Conservation (phyloP, 306 rosid genomes). For the Corylus americana region DNA sequence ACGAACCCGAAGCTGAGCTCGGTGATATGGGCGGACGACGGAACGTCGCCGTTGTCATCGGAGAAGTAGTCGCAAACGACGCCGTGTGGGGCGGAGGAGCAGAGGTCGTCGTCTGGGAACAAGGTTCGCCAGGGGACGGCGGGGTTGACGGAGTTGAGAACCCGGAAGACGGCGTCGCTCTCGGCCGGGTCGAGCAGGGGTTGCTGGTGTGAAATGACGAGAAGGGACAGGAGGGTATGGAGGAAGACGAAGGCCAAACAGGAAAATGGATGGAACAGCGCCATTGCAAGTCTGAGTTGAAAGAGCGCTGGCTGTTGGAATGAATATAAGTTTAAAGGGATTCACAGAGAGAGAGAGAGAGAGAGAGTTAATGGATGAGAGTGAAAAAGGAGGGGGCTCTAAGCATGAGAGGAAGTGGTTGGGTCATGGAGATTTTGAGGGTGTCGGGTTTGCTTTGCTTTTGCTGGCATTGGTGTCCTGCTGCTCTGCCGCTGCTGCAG, state of each 20-base stretch:
- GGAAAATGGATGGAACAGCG: conserved; percentile 1
- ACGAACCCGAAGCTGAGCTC: conserved; percentile 73
- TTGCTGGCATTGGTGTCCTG: neutral
- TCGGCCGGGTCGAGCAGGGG: conserved; percentile 40
- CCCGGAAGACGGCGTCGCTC: conserved; percentile 45
- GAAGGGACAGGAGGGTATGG: conserved; percentile 14
- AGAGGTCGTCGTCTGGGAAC: conserved; percentile 67
- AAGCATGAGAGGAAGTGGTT: neutral
- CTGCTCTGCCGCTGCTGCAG: neutral
- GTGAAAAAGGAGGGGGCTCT: neutral
- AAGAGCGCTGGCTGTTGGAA: no score
- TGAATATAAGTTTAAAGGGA: no score
- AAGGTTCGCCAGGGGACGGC: conserved; percentile 59
- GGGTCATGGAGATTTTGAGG: neutral
- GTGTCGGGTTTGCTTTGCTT: neutral
- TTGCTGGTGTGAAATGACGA: conserved; percentile 42
- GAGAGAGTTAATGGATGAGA: neutral
- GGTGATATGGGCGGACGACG: conserved; percentile 45
- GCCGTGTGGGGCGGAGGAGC: conserved; percentile 70
- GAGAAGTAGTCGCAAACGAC: conserved; percentile 54
- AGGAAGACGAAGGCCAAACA: conserved; percentile 21
- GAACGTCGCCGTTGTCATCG: neutral
- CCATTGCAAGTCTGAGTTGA: neutral
- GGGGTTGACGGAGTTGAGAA: conserved; percentile 69
- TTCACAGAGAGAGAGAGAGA: neutral